Base-by-base conservation (phyloP, 805 yeast species). In the Zygotorulaspora danielsina region DNA sequence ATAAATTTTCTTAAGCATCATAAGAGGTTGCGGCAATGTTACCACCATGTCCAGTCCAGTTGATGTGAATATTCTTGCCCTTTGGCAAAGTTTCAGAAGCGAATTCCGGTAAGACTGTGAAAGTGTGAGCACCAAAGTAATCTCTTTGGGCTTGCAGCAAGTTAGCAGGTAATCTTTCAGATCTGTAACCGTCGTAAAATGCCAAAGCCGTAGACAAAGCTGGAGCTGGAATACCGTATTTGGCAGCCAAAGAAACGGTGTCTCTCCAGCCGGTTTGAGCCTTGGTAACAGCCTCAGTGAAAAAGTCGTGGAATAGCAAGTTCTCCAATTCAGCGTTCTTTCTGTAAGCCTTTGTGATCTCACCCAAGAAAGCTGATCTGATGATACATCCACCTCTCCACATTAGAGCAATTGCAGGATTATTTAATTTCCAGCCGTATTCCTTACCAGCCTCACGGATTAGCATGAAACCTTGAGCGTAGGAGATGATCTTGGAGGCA, bases 321-420 rank as follows among this genome's bases (percentile, higher is more conserved):
- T 89, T 89, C 76, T 89, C 96, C 63, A 90, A 75, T 54, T 88
- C 82, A 67, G 96, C 95, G 75, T 82, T 75, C 67, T 83, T 79
- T 72, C 93, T 85, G 84, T 82, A 90, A 54, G 98, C 98, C 66
- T 86, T 69, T 54, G 98, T 90, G 72, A 90, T 90, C 71, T 90
- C 97, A 64, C 81, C 97, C 65, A 90, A 76, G 84, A 90, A 90
- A 52, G 90, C 97, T 43, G 98, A 90, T 79, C 97, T 86, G 73
- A 90, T 90, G 70, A 90, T 90, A 79, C 98, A 90, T 60, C 98
- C 98, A 75, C 98, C 98, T 79, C 98, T 83, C 98, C 98, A 90
- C 97, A 90, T 90, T 62, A 93, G 79, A 57, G 97, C 97, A 60
- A 93, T 93, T 45, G 95, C 93, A 58, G 97, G 96, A 81, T 86